Base-by-base conservation (phyloP, 768 basidiomycete genomes). In the Suillus sp. region DNA sequence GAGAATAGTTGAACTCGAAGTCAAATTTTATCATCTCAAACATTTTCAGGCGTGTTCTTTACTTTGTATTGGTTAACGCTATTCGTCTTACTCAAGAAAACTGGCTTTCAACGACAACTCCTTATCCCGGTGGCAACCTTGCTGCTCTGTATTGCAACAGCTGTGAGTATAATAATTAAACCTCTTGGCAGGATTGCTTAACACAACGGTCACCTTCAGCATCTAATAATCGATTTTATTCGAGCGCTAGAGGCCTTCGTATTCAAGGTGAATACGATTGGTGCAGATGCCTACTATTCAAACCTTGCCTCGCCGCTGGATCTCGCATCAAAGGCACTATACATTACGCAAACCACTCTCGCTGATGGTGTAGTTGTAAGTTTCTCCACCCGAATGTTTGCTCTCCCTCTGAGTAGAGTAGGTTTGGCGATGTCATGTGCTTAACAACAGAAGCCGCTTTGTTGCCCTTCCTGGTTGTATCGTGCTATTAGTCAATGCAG, bases 271-370 rank as follows among this genome's bases (percentile, higher is more conserved):
- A 10, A 53, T 32, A 53, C 51, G 10, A 32, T 34, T n/a, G 51
- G 51, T 32, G 30, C 51, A 32, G 11, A 53, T 53, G 11, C 32
- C 20, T 53, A 53, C 51, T 53, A 32, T 53, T 53, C 51, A 11
- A n/a, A 53, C 32, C 51, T 34, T n/a, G 51, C 51, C n/a, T 53
- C 51, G 11, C 51, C 51, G 4, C n/a, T 53, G 51, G 51, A 53
- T 13, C 51, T 53, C 11, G 51, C 51, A n/a, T 53, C 51, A 11
- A 53, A 53, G 20, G 51, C 51, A 53, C 51, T 53, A 32, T 53
- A 53, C 11, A 53, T 53, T 10, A 53, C 51, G 11, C 51, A 53
- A 34, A 53, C 51, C 11, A 53, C 51, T 32, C 51, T 53, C 3
- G 51, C 51, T 20, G 51, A 53, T 32, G 51, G 51, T n/a, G 51